Conservation (phyloP, 192 early-diverging fungal species). For the Backusella circina region DNA sequence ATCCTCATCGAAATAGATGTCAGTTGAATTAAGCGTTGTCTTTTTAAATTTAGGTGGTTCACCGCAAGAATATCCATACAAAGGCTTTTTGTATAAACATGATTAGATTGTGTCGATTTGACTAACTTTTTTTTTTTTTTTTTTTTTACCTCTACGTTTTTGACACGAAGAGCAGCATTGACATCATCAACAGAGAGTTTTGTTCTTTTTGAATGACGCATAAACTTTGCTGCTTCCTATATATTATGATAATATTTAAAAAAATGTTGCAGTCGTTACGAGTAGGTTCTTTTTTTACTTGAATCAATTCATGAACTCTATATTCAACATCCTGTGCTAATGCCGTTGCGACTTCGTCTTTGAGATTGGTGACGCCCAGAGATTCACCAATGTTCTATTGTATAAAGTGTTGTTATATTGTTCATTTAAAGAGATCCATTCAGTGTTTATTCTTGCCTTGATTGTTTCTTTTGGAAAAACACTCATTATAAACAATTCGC, state of each 20-base stretch:
- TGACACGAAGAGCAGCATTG: slow-evolving; percentile 84
- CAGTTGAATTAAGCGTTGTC: slow-evolving; percentile 56
- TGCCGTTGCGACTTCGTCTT: slow-evolving; percentile 81
- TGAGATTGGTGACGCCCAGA: slow-evolving; percentile 75
- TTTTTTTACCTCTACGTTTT: slow-evolving; percentile 78
- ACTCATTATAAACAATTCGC: slow-evolving; percentile 24
- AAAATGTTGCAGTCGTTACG: neutral
- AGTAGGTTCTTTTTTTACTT: slow-evolving; percentile 37
- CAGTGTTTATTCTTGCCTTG: slow-evolving; percentile 33
- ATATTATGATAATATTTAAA: neutral
- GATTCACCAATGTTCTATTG: slow-evolving; percentile 79
- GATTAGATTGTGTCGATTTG: neutral
- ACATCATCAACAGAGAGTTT: slow-evolving; percentile 83
- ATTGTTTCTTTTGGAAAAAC: slow-evolving; percentile 58
- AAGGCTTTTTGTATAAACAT: slow-evolving; percentile 48
- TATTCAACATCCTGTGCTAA: slow-evolving; percentile 95
- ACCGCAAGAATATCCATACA: slow-evolving; percentile 84
- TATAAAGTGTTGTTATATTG: neutral
- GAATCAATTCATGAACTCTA: slow-evolving; percentile 87
- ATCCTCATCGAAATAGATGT: slow-evolving; percentile 91
- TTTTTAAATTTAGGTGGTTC: slow-evolving; percentile 70
- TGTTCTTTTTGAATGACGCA: slow-evolving; percentile 89
- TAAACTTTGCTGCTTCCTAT: slow-evolving; percentile 93
- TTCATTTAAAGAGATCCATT: neutral
- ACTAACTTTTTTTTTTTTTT: neutral